These are phyloP conservation scores for Ceratocystis huliohia DNA, from an alignment of 2,329 filamentous ascomycete genomes.

Conservation along the genomic window DNA sequence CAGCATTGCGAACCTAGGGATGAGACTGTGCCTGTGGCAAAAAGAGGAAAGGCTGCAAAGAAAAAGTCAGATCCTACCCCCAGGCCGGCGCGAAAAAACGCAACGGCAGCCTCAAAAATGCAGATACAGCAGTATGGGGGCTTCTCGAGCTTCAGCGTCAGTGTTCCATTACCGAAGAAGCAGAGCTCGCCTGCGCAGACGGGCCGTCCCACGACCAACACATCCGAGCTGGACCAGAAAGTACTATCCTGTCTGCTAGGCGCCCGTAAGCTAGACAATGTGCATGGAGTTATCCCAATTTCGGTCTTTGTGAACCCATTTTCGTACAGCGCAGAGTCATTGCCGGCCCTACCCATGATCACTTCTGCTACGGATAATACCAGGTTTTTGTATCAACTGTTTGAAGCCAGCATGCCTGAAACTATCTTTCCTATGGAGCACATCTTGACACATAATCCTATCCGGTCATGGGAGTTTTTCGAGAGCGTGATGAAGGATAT, in stretches of 20 bases:
- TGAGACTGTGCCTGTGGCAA: not conserved
- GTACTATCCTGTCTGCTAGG: constrained; percentile 15
- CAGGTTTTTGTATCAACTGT: constrained; percentile 18
- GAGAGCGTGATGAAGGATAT: constrained; percentile 18
- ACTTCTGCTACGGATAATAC: constrained; percentile 15
- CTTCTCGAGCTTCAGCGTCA: constrained; percentile 17
- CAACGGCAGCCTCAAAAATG: constrained; percentile 1
- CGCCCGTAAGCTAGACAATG: constrained; percentile 14
- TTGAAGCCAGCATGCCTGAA: constrained; percentile 18
- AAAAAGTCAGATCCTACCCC: constrained; percentile 3
- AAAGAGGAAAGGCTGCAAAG: not conserved
- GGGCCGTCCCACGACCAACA: not conserved
- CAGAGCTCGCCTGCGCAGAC: not conserved
- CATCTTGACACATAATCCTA: constrained; percentile 17
- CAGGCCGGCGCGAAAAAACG: constrained; percentile 13
- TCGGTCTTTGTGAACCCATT: not conserved
- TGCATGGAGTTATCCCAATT: not conserved
- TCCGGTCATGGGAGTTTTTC: constrained; percentile 20
- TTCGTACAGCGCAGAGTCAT: not conserved
- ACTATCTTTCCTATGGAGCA: constrained; percentile 20
- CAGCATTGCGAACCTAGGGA: not conserved
- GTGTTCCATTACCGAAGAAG: not conserved
- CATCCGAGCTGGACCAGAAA: constrained; percentile 15
- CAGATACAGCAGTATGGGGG: constrained; percentile 15
- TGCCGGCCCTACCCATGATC: not conserved